Conservation (phyloP, 1,284 basidiomycete species). For the Cutaneotrichosporon daszewskae region DNA sequence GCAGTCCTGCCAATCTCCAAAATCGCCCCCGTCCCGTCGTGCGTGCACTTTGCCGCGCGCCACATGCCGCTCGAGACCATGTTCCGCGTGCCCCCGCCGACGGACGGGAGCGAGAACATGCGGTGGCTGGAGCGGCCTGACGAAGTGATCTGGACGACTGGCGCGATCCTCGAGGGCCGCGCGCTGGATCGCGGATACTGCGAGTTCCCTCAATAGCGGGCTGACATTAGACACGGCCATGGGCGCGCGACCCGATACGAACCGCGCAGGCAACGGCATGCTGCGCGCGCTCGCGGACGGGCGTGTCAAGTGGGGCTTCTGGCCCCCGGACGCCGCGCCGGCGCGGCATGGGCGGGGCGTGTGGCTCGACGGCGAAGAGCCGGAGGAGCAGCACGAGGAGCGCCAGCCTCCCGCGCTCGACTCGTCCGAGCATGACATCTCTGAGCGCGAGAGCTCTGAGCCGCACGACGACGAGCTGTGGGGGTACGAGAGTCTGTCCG, state of each 20-base stretch:
- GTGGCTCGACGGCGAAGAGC: constrained; percentile 8
- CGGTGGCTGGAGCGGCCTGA: constrained; percentile 37
- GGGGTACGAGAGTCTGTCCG: constrained; percentile 61
- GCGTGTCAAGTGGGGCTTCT: constrained; percentile 74
- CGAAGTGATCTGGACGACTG: constrained; percentile 39
- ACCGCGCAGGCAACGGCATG: constrained; percentile 82
- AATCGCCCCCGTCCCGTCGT: constrained; percentile 71
- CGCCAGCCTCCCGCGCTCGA: too few species aligned
- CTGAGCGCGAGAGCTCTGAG: too few species aligned
- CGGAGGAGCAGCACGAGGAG: constrained; percentile 49
- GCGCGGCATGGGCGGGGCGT: constrained; percentile 5
- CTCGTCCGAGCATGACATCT: too few species aligned
- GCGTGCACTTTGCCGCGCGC: constrained; percentile 62
- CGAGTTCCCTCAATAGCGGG: not conserved
- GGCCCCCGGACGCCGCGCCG: constrained; percentile 53
- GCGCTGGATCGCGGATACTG: constrained; percentile 67
- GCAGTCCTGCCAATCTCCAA: constrained; percentile 74
- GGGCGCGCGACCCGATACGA: constrained; percentile 76
- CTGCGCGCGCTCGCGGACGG: constrained; percentile 74
- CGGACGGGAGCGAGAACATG: constrained; percentile 39
- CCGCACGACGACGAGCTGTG: constrained; percentile 80
- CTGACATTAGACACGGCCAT: constrained; percentile 63
- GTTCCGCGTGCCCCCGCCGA: constrained; percentile 52
- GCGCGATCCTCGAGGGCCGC: constrained; percentile 71
- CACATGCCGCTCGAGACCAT: constrained; percentile 73